Conservation (phyloP, 768 basidiomycete genomes). For the Suillus spraguei region DNA sequence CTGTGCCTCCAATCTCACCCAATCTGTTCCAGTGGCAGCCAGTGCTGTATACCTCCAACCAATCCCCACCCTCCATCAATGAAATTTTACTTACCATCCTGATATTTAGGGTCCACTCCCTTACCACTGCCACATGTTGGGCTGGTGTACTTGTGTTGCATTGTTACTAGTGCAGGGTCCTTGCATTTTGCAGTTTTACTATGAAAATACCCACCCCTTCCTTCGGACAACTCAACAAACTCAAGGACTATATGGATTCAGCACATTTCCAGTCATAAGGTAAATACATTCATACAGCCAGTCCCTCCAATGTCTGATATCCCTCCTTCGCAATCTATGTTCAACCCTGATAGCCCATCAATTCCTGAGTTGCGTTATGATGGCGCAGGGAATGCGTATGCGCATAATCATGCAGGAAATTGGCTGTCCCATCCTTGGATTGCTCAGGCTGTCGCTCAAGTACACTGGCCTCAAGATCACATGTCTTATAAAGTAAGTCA, state of each 20-base stretch:
- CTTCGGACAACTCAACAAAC: neutral
- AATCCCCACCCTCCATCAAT: too few species aligned
- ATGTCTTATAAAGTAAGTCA: neutral
- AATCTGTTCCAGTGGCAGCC: too few species aligned
- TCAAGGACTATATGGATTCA: neutral
- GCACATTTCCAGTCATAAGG: neutral
- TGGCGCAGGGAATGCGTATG: neutral
- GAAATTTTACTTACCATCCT: neutral
- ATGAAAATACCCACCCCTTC: conserved; percentile 1
- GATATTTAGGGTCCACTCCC: neutral
- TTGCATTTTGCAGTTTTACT: neutral
- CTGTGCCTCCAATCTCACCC: neutral
- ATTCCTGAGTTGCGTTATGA: neutral
- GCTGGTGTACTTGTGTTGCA: neutral
- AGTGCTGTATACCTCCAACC: neutral
- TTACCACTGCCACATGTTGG: too few species aligned
- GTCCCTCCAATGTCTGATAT: neutral
- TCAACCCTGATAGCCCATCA: neutral
- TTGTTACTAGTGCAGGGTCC: neutral
- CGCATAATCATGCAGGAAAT: neutral
- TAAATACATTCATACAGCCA: neutral
- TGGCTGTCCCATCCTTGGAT: neutral
- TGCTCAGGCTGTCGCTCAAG: neutral
- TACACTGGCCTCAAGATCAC: neutral
- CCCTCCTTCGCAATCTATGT: neutral